These are phyloP conservation scores for Ichthyophthirius multifiliis DNA, from an alignment of 169 alveolate species.

Conservation along the genomic window DNA sequence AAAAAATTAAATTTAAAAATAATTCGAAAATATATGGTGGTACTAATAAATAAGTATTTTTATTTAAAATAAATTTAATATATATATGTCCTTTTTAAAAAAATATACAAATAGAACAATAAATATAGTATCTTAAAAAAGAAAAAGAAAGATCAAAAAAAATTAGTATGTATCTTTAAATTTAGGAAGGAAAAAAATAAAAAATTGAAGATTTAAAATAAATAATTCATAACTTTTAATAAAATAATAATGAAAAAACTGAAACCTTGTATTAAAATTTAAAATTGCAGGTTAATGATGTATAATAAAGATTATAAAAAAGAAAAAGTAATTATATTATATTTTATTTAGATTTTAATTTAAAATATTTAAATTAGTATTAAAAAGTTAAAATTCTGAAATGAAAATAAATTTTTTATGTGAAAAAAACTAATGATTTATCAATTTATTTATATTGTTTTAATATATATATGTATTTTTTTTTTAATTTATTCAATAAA, in stretches of 20 bases:
- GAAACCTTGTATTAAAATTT: background rate
- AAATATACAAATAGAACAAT: background rate
- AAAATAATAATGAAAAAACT: background rate
- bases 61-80: background rate
- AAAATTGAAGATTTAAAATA: background rate
- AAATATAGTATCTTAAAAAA: background rate
- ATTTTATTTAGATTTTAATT: too few species aligned
- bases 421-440: too few species aligned
- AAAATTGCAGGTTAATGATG: background rate
- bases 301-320: background rate
- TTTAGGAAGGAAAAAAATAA: background rate
- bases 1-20: background rate
- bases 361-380: too few species aligned
- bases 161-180: background rate
- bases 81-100: background rate
- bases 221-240: background rate
- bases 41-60: background rate
- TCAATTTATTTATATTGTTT: too few species aligned
- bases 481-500: too few species aligned
- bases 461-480: too few species aligned
- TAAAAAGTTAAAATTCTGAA: too few species aligned
- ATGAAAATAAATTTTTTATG: too few species aligned
- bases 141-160: background rate
- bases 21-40: background rate
- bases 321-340: background rate